These are phyloP conservation scores for Aspergillus neotritici DNA, from an alignment of 2,329 filamentous ascomycete genomes.

Conservation along the genomic window DNA sequence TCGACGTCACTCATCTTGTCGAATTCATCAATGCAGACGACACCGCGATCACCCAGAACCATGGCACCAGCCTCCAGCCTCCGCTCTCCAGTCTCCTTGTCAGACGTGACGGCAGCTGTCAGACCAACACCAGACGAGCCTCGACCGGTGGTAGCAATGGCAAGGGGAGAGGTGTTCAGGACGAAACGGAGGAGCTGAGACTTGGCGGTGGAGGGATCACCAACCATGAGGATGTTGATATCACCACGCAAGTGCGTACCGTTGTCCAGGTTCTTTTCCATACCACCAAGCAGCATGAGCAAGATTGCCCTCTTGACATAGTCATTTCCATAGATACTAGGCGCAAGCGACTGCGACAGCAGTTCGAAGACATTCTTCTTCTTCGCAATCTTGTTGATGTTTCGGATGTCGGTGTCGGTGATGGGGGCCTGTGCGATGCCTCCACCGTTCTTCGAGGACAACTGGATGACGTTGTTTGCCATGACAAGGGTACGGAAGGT, in stretches of 20 bases:
- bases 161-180: slow-evolving; percentile 89
- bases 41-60: slow-evolving; percentile 93
- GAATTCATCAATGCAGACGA: slow-evolving; percentile 98
- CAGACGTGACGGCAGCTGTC: slow-evolving; percentile 89
- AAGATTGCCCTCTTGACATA: slow-evolving; percentile 97
- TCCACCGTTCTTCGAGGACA: slow-evolving; percentile 93
- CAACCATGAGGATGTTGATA: slow-evolving; percentile 99
- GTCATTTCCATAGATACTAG: slow-evolving; percentile 94
- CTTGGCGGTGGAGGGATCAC: slow-evolving; percentile 96
- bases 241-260: slow-evolving; percentile 96
- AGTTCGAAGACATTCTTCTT: slow-evolving; percentile 90
- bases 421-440: slow-evolving; percentile 88
- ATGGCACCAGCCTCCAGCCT: slow-evolving; percentile 95
- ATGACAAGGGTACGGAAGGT: slow-evolving; percentile 92
- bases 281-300: slow-evolving; percentile 87
- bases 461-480: slow-evolving; percentile 88
- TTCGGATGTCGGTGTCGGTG: slow-evolving; percentile 93
- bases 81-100: slow-evolving; percentile 95
- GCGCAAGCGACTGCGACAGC: slow-evolving; percentile 86
- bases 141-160: slow-evolving; percentile 93
- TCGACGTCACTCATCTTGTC: slow-evolving; percentile 99
- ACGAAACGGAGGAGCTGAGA: slow-evolving; percentile 97
- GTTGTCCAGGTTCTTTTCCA: slow-evolving; percentile 98
- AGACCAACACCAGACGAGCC: slow-evolving; percentile 97
- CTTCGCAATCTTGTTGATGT: slow-evolving; percentile 97